Base-by-base conservation (phyloP, 177 flowering plant species). In the Vitis hybrid region DNA sequence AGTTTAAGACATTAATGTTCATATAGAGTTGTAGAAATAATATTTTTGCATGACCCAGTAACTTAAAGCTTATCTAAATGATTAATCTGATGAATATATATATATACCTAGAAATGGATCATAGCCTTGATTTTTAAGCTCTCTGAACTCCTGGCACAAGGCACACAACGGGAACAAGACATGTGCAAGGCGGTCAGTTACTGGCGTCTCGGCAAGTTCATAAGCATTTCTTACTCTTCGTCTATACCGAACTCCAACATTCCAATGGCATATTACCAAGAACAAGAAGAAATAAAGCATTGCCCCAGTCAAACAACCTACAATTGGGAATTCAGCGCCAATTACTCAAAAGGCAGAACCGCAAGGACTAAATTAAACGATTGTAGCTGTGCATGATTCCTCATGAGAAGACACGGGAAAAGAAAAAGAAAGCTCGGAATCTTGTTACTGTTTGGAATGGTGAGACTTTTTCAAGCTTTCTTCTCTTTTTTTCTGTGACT, bases 61-160 rank as follows among this genome's bases (percentile, higher is more conserved):
- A 26, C 29, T 26, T 26, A 26, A 2, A 26, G 29, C 29, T 26
- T 26, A 2, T 26, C 29, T 26, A 26, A 26, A 26, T 26, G 29
- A 2, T 0, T 26, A 26, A 26, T 26, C 29, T 26, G 29, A 10
- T 58, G 26, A 13, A 14, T 39, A 39, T 5, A 64, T 5, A 63
- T 18, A 18, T 12, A 18, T 56, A 68, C 70, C 70, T 56, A 56
- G 70, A 29, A 68, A 68, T 1, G 70, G 70, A 26, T 57, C 70
- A 10, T 31, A 57, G 51, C 70, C 70, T 33, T 52, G 70, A 48
- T 57, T n/a, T n/a, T 68, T 58, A 6, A 68, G 70, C 63, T 68
- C 70, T 49, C 70, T n/a, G 16, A 68, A 68, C 53, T 68, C 70
- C 53, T 68, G 70, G 62, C 70, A 68, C n/a, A 68, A 31, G 2